Evolutionary conservation across 352 stramenopile genomes (phyloP), one percentile per base, ranked within the genome.

Genomic region (Globisporangium rhizosaccharum): DNA sequence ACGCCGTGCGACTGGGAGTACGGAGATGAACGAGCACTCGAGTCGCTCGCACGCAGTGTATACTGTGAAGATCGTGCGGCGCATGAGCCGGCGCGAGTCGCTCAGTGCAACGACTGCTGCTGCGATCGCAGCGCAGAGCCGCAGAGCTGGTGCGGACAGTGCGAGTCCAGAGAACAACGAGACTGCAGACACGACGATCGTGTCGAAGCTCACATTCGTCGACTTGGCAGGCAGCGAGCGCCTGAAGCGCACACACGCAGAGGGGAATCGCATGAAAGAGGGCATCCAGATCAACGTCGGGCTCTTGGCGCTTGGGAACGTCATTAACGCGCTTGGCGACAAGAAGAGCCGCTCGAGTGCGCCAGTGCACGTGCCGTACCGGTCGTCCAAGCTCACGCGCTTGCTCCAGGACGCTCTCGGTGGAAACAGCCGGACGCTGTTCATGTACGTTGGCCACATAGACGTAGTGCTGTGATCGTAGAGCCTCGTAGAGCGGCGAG

Each of bases 241-340:
- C n/a, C 56, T 96, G 1, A 96, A 96, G 60, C 89, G 87, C 58
- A 96, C 86, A 2, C 79, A 80, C 53, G 85, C 86, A 12, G 86
- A 91, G 63, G 86, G 86, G 23, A 82, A 77, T 51, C 72, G 86
- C 1, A 96, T 96, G 86, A 96, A 94, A 62, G 86, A 96, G 61
- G 86, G 86, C 0, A 96, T 96, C 50, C 84, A 95, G 61, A 95
- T 95, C 54, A 95, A 95, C 36, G 81, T 94, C 4, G 86, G 86
- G 10, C 56, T 96, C 5, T 70, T 96, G 5, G 86, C 86, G 18
- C 66, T 96, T 0, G 86, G 86, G 25, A 96, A 96, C 51, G 86
- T 96, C 12, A 96, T 96, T 41, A 96, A 92, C 41, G 86, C 86
- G 2, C 73, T 96, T 5, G 84, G 84, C 12, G 86, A 92, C 48